Evolutionary conservation across 2,329 filamentous ascomycete genomes (phyloP), one percentile per base, ranked within the genome.

Genomic region (Lachnellula suecica): DNA sequence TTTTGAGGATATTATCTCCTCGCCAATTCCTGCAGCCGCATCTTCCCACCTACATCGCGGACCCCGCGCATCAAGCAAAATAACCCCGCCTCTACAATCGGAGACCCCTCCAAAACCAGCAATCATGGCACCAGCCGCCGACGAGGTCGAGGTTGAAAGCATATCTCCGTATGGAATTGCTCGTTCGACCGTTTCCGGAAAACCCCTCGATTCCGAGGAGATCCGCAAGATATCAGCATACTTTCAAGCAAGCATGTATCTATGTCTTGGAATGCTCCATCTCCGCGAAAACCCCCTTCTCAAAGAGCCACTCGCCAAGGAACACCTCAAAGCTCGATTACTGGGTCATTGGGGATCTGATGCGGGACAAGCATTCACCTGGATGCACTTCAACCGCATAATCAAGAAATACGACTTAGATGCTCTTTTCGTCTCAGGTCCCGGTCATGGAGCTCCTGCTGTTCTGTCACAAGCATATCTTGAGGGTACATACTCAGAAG

Each of bases 391-490:
- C 77, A 91, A 91, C 70, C 84, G 87, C 29, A 73, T 91, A 53
- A 90, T 91, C 76, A 90, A 88, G 70, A 91, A 91, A 71, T 88
- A 90, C 64, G 81, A 89, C 58, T 72, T 91, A 45, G 79, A 92
- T 63, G 78, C 82, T 25, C 77, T 89, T 60, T 91, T 89, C 67
- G 75, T 92, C 52, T 89, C 86, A 2, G 88, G 88, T 5, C 88
- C 88, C 0, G 88, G 88, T 37, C 88, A 92, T 61, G 88, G 88
- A 51, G 88, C 88, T 1, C 88, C 88, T 0, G 88, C 85, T 6
- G 80, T 91, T 10, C 78, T 92, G 34, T 87, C 87, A 0, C 87
- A 91, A 69, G 83, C 85, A 13, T 92, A 89, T 63, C 79, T 92
- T 13, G 88, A 92, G 65, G 88, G 88, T 27, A 83, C 85, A 38